A percentile compares a stretch with the other conserved stretches of the same genome.
Conservation (phyloP, 2,329 filamentous ascomycete species). For the Aspergillus ibericus region DNA sequence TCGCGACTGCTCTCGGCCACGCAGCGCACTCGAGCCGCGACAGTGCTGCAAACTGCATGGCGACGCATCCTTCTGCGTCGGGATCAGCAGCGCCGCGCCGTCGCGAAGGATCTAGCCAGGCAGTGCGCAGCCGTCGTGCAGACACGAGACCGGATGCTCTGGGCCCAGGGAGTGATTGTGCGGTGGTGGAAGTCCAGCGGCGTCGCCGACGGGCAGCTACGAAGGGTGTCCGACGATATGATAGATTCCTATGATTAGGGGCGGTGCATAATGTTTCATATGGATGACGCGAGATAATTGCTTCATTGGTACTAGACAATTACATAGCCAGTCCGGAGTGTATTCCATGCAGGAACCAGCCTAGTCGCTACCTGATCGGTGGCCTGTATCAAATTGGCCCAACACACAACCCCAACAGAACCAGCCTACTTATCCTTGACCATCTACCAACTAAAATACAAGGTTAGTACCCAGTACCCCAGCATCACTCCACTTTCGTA, state of each 20-base stretch:
- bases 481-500: background rate
- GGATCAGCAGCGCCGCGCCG: constrained; percentile 18
- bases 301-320: background rate
- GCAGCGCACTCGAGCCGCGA: constrained; percentile 51
- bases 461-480: too few species aligned
- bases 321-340: background rate
- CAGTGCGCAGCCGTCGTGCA: constrained; percentile 51
- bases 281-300: background rate
- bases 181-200: constrained; percentile 33
- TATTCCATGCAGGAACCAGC: background rate
- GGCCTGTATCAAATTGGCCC: too few species aligned
- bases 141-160: constrained; percentile 44
- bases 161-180: constrained; percentile 35
- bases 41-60: constrained; percentile 55
- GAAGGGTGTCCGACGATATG: background rate
- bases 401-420: too few species aligned
- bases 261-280: background rate
- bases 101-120: constrained; percentile 28
- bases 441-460: too few species aligned
- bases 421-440: too few species aligned
- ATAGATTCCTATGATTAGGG: background rate
- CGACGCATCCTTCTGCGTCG: constrained; percentile 33
- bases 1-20: constrained; percentile 57
- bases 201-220: constrained; percentile 4
- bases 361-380: background rate